These are phyloP conservation scores for Fonsecaea multimorphosa DNA, from an alignment of 2,329 filamentous ascomycete genomes.

Conservation along the genomic window DNA sequence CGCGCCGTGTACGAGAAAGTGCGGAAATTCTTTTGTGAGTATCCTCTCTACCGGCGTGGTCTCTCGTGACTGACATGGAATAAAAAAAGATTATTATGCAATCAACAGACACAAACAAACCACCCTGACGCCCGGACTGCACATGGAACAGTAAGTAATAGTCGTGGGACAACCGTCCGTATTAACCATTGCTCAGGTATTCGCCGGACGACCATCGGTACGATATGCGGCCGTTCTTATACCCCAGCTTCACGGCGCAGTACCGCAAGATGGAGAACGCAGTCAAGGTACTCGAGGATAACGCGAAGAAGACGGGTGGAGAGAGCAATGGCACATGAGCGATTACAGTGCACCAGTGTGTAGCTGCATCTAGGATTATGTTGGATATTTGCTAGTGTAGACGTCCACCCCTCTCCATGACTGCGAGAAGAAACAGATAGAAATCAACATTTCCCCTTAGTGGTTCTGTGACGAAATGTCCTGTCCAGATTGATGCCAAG, in stretches of 20 bases:
- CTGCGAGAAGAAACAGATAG: not conserved
- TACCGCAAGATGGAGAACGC: conserved; percentile 57
- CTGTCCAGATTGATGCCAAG: not conserved
- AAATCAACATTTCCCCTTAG: too few species aligned
- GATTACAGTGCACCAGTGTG: not conserved
- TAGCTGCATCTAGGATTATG: not conserved
- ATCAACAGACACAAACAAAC: conserved; percentile 72
- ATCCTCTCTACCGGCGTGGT: not conserved
- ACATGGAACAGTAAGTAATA: conserved; percentile 46
- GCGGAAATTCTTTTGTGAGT: conserved; percentile 13
- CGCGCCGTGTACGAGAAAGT: conserved; percentile 35
- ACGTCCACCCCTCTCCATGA: not conserved
- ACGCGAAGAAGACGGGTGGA: not conserved
- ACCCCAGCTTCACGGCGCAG: conserved; percentile 37
- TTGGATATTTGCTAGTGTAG: not conserved
- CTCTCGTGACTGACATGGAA: not conserved
- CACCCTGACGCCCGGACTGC: conserved; percentile 64
- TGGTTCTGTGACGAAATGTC: too few species aligned
- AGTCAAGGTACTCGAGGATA: conserved; percentile 51
- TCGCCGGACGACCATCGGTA: conserved; percentile 63
- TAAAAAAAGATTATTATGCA: conserved; percentile 53
- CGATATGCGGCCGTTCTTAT: conserved; percentile 64
- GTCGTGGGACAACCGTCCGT: not conserved
- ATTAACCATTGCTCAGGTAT: conserved; percentile 49
- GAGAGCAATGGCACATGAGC: not conserved